Evolutionary conservation across 345 rosid genomes (phyloP).

Genomic region (Aegle marmelos): DNA sequence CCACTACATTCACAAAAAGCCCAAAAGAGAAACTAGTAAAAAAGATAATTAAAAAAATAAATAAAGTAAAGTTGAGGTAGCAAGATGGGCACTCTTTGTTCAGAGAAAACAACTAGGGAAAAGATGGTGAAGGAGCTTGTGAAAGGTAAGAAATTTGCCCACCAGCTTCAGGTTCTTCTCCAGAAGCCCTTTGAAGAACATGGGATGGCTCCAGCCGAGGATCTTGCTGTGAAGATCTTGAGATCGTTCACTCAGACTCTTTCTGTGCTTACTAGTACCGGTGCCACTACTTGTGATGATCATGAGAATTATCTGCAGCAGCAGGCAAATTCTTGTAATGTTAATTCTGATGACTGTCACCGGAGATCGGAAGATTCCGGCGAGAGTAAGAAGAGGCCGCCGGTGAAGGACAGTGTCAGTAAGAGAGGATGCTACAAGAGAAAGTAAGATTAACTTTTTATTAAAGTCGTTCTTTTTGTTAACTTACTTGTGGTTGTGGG

Average conservation of each 20-base stretch:
- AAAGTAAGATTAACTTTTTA: constrained; percentile 41
- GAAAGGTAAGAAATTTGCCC: constrained; percentile 40
- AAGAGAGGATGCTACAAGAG: constrained; percentile 79
- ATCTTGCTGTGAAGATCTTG: constrained; percentile 47
- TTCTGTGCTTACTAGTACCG: constrained; percentile 16
- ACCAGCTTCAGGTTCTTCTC: constrained; percentile 43
- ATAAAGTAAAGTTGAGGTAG: no score
- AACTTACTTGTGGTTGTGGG: neutral
- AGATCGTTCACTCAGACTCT: constrained; percentile 40
- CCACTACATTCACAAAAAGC: neutral
- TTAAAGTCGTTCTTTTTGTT: neutral
- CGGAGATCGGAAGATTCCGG: constrained; percentile 55
- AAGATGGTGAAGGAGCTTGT: constrained; percentile 37
- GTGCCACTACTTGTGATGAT: constrained; percentile 13
- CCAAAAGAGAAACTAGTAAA: neutral
- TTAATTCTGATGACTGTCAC: constrained; percentile 27
- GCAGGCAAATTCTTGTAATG: constrained; percentile 26
- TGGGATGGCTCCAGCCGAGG: constrained; percentile 15
- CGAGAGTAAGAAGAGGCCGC: constrained; percentile 44
- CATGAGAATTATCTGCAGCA: constrained; percentile 10
- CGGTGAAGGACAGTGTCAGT: constrained; percentile 26
- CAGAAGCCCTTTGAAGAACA: constrained; percentile 20
- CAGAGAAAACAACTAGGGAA: constrained; percentile 21
- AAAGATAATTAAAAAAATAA: no score
- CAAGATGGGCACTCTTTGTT: constrained; percentile 12